These are phyloP conservation scores for Silene uniflora DNA, from an alignment of 148 eudicot genomes.

Conservation along the genomic window DNA sequence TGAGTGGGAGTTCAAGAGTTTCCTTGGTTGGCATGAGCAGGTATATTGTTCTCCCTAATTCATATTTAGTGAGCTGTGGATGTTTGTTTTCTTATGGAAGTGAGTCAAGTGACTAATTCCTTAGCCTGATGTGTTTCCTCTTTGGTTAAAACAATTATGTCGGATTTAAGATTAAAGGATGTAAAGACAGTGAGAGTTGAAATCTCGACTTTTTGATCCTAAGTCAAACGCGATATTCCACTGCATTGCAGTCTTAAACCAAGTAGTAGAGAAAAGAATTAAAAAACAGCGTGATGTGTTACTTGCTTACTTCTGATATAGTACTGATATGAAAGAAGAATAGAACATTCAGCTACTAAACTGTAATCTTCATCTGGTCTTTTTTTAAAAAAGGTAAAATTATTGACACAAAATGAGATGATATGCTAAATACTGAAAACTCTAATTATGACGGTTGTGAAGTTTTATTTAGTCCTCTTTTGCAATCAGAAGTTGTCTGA, in stretches of 20 bases:
- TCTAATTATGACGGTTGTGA: neutral
- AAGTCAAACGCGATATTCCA: neutral
- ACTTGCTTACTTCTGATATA: neutral
- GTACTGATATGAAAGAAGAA: neutral
- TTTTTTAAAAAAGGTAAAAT: neutral
- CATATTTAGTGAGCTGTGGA: neutral
- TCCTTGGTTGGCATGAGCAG: conserved; percentile 98
- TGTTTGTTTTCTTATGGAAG: neutral
- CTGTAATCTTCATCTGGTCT: neutral
- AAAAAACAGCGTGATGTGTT: too few relatives aligned
- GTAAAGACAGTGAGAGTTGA: neutral
- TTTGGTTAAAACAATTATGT: too few relatives aligned
- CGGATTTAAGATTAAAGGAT: too few relatives aligned
- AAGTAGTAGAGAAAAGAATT: neutral
- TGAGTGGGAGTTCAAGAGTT: conserved; percentile 94
- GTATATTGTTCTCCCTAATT: conserved; percentile 30
- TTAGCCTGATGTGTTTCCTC: neutral
- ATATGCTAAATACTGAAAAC: neutral
- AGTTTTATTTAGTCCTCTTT: neutral
- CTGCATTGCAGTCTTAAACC: neutral
- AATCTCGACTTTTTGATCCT: neutral
- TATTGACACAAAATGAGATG: neutral
- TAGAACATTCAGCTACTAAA: neutral
- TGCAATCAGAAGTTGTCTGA: neutral
- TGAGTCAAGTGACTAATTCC: neutral